phyloP scores from a whole-genome alignment of 83 land plant species.

The Picea mariana region DNA sequence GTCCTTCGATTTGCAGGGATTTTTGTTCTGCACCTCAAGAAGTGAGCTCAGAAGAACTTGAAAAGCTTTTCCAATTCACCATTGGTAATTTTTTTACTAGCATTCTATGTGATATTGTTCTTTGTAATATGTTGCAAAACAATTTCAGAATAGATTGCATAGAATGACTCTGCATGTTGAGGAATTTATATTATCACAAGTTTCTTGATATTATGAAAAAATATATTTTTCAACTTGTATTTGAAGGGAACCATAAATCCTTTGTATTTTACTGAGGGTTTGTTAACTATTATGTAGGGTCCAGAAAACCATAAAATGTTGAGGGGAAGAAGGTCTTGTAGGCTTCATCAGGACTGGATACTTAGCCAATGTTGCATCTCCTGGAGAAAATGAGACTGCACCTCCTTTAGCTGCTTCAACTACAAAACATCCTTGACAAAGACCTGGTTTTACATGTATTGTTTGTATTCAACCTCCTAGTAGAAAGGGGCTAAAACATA shows the following conservation, averaged over 20 bases:
- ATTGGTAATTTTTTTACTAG: constrained; percentile 18
- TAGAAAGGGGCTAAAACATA: constrained; percentile 79
- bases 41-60: constrained; percentile 38
- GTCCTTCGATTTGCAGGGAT: constrained; percentile 35
- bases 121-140: no score
- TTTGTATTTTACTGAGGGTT: background rate
- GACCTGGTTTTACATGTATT: constrained; percentile 79
- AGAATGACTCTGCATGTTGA: background rate
- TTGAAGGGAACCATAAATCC: background rate
- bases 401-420: constrained; percentile 51
- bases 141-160: background rate
- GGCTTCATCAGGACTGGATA: constrained; percentile 40
- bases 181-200: background rate
- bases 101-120: background rate
- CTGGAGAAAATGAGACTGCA: constrained; percentile 39
- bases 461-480: constrained; percentile 86
- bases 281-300: constrained; percentile 3
- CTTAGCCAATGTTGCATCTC: constrained; percentile 68
- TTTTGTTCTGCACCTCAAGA: constrained; percentile 56
- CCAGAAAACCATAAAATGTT: background rate
- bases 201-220: background rate
- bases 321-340: constrained; percentile 13
- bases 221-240: background rate
- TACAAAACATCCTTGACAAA: constrained; percentile 76
- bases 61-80: constrained; percentile 27